phyloP scores from a whole-genome alignment of 2,329 filamentous ascomycete species.

The Basipetospora chlamydospora region DNA sequence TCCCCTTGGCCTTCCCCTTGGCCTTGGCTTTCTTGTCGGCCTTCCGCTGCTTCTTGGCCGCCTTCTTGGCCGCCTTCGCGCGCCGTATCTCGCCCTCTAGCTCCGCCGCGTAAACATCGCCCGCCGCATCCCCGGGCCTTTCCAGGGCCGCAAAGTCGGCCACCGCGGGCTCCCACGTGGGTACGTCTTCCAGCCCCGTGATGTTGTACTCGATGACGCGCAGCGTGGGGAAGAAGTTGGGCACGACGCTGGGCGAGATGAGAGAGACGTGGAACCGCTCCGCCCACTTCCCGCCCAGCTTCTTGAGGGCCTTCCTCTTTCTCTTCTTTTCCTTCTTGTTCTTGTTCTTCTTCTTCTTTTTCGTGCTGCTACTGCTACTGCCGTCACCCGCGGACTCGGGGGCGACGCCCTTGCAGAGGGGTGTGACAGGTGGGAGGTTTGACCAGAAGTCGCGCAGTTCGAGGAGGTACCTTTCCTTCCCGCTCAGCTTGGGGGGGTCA shows the following conservation, averaged over 20 bases:
- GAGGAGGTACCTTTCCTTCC: conserved; percentile 27
- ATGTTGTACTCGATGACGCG: conserved; percentile 94
- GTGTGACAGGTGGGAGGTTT: conserved; percentile 38
- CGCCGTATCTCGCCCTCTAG: conserved; percentile 11
- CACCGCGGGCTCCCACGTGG: conserved; percentile 24
- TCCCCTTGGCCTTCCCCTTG: conserved; percentile 24
- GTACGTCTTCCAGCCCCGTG: conserved; percentile 49
- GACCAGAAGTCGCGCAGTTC: conserved; percentile 70
- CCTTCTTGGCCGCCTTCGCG: conserved; percentile 8
- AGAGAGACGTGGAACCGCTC: conserved; percentile 74
- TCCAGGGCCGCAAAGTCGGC: background rate
- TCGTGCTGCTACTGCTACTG: conserved; percentile 12
- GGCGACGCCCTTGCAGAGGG: background rate
- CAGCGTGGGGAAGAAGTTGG: conserved; percentile 80
- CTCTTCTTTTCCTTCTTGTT: conserved; percentile 26
- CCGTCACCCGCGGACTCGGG: conserved; percentile 5
- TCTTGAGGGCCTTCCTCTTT: conserved; percentile 38
- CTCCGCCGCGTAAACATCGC: background rate
- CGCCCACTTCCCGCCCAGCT: conserved; percentile 65
- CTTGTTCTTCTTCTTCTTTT: conserved; percentile 13
- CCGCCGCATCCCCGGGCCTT: conserved; percentile 10
- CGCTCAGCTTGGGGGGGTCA: background rate
- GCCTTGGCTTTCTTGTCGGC: conserved; percentile 26
- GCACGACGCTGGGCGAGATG: conserved; percentile 76
- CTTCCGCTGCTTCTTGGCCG: conserved; percentile 19